Percentiles rank a stretch among this genome's conserved stretches.
Conservation (phyloP, 75 land plant genomes). For the Picea glauca region DNA sequence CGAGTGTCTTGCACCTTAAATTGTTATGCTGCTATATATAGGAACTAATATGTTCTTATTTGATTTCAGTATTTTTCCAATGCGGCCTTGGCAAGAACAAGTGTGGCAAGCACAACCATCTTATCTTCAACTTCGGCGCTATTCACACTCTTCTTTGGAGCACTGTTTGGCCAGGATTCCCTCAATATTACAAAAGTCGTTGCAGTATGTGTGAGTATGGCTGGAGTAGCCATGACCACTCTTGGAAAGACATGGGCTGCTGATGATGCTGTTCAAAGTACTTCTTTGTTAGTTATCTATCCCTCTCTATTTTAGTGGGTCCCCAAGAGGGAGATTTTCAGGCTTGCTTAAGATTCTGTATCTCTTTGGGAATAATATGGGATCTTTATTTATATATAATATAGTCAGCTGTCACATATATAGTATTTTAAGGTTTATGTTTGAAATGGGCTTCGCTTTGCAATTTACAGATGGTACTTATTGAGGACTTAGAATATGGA, state of each 20-base stretch:
- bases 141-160: constrained; percentile 44
- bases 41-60: neutral
- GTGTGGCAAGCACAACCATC: constrained; percentile 59
- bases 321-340: too few relatives aligned
- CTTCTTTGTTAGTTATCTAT: constrained; percentile 19
- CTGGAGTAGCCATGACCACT: constrained; percentile 54
- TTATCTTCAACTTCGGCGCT: constrained; percentile 51
- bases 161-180: constrained; percentile 37
- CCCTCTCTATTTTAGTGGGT: neutral
- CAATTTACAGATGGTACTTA: neutral
- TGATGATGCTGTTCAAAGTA: constrained; percentile 21
- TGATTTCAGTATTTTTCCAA: constrained; percentile 43
- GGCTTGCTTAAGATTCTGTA: too few relatives aligned
- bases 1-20: neutral
- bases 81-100: constrained; percentile 49
- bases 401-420: neutral
- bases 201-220: constrained; percentile 46
- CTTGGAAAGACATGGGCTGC: constrained; percentile 58
- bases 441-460: neutral
- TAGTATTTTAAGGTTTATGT: neutral
- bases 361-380: too few relatives aligned
- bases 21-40: neutral
- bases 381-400: neutral
- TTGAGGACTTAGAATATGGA: neutral
- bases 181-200: constrained; percentile 38